These are phyloP conservation scores for Cercospora zeina DNA, from an alignment of 2,329 filamentous ascomycete species.

Conservation along the genomic window DNA sequence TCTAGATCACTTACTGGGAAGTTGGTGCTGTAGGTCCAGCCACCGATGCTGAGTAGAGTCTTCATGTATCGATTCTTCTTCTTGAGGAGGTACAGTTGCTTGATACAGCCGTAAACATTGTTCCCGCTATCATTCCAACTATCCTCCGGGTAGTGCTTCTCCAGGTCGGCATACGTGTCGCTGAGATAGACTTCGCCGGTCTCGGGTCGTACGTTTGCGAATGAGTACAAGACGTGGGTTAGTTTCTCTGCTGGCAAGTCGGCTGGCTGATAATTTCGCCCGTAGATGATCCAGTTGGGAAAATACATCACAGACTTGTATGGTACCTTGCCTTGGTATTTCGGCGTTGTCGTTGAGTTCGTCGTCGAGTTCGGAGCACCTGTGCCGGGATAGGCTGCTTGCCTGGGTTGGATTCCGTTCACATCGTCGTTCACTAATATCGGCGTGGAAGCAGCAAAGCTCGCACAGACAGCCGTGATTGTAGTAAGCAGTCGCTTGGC, in stretches of 20 bases:
- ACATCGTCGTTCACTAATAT: neutral
- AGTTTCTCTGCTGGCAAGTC: slow-evolving; percentile 77
- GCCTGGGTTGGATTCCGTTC: neutral
- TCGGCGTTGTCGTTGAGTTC: neutral
- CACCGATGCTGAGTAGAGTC: slow-evolving; percentile 77
- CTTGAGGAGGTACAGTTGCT: slow-evolving; percentile 75
- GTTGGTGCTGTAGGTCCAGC: slow-evolving; percentile 77
- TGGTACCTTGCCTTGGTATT: slow-evolving; percentile 2
- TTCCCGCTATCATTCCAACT: slow-evolving; percentile 64
- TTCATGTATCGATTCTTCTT: slow-evolving; percentile 75
- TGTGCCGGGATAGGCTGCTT: slow-evolving; percentile 6
- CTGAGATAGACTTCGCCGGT: slow-evolving; percentile 75
- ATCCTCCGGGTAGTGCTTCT: slow-evolving; percentile 69
- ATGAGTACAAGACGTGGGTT: slow-evolving; percentile 90
- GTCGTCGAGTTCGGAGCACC: slow-evolving; percentile 3
- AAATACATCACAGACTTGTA: slow-evolving; percentile 30
- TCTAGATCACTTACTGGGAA: slow-evolving; percentile 55
- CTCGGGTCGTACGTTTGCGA: slow-evolving; percentile 79
- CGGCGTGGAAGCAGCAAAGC: slow-evolving; percentile 7
- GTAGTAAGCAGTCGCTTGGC: slow-evolving; percentile 9
- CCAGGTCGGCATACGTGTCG: slow-evolving; percentile 66
- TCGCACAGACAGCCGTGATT: slow-evolving; percentile 4
- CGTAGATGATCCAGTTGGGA: slow-evolving; percentile 41
- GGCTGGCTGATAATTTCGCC: slow-evolving; percentile 73
- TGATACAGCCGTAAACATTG: slow-evolving; percentile 75